phyloP scores from a whole-genome alignment of 106 monocot species.

The Cymbidium sinense region DNA sequence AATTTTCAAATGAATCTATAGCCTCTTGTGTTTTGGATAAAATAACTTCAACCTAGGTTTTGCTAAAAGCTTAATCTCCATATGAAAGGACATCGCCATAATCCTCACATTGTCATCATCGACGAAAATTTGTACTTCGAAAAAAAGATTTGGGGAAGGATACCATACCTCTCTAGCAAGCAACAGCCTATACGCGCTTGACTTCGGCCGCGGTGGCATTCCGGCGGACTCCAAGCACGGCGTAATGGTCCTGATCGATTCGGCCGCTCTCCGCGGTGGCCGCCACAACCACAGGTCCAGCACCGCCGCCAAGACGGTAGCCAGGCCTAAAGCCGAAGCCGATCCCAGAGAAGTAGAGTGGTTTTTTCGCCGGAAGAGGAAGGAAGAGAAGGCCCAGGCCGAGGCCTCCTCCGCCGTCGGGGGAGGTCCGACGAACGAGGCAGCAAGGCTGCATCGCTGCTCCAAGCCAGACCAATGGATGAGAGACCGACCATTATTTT shows the following conservation, averaged over 20 bases:
- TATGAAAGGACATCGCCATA: neutral
- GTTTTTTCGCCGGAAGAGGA: slow-evolving; percentile 1
- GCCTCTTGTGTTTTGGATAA: too few species aligned
- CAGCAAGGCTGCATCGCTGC: slow-evolving; percentile 11
- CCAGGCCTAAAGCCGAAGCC: slow-evolving; percentile 4
- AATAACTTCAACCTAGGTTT: too few species aligned
- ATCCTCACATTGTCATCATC: neutral
- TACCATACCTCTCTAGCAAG: slow-evolving; percentile 39
- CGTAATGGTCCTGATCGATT: slow-evolving; percentile 20
- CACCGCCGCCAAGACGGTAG: neutral
- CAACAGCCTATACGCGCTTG: slow-evolving; percentile 31
- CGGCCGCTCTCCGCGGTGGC: neutral
- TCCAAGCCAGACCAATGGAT: too few species aligned
- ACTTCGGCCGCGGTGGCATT: slow-evolving; percentile 23
- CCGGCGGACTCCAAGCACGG: slow-evolving; percentile 24
- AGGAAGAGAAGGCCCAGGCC: neutral
- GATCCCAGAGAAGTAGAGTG: neutral
- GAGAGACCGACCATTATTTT: too few species aligned
- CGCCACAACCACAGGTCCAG: neutral
- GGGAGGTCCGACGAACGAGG: slow-evolving; percentile 11
- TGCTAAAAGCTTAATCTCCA: too few species aligned
- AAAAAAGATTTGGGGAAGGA: neutral
- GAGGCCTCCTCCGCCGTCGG: slow-evolving; percentile 3
- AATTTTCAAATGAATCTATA: too few species aligned
- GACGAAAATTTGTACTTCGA: neutral